Percentiles rank a stretch among this genome's conserved stretches.
Conservation (phyloP, 495 filamentous ascomycete genomes). For the Lepraria neglecta region DNA sequence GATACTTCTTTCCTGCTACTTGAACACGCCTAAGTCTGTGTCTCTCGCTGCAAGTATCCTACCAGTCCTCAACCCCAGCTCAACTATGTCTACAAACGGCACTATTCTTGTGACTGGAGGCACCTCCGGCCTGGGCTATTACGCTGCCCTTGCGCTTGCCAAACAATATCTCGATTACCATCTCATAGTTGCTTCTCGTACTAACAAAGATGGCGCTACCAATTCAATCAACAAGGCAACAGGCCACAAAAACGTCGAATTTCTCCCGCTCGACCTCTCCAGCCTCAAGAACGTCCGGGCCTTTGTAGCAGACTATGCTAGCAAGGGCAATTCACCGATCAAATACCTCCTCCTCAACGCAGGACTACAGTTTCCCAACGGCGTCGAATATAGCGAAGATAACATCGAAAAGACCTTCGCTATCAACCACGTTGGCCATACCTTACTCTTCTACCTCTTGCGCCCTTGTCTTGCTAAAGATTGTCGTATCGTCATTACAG, state of each 20-base stretch:
- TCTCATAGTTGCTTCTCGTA: conserved; percentile 38
- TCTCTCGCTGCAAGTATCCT: too few relatives aligned
- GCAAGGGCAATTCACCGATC: conserved; percentile 37
- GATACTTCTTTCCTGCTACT: not conserved
- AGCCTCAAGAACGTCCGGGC: conserved; percentile 37
- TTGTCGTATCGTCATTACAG: conserved; percentile 41
- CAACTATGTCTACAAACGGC: conserved; percentile 26
- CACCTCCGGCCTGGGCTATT: conserved; percentile 46
- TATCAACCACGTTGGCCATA: conserved; percentile 39
- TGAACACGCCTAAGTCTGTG: too few relatives aligned
- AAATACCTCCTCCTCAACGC: conserved; percentile 45
- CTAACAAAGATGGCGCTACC: conserved; percentile 38
- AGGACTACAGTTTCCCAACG: conserved; percentile 37
- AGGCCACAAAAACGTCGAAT: conserved; percentile 36
- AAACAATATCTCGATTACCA: conserved; percentile 34
- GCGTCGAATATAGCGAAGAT: conserved; percentile 33
- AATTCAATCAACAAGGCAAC: conserved; percentile 32
- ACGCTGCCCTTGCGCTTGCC: conserved; percentile 44
- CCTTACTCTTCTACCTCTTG: conserved; percentile 48
- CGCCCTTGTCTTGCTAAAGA: conserved; percentile 40
- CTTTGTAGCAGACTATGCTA: conserved; percentile 37
- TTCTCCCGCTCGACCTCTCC: conserved; percentile 39
- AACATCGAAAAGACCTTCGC: conserved; percentile 43
- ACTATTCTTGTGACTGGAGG: conserved; percentile 54
- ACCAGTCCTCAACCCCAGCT: too few relatives aligned